These are phyloP conservation scores for Pisolithus orientalis DNA, from an alignment of 768 basidiomycete genomes.

Conservation along the genomic window DNA sequence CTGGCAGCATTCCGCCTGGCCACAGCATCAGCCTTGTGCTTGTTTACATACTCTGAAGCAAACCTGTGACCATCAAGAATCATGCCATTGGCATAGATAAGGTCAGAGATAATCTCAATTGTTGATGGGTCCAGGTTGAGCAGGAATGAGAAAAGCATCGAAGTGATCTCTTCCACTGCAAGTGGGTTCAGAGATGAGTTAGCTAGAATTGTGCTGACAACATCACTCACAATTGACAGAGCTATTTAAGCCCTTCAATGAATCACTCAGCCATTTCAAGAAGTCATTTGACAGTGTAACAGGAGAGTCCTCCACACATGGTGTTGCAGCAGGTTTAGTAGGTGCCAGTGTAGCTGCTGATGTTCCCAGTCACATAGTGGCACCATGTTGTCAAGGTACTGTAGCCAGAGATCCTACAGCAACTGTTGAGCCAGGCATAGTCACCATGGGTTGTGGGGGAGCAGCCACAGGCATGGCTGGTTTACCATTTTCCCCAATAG, in stretches of 20 bases:
- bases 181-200: too few relatives aligned
- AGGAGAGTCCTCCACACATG: conserved; percentile 17
- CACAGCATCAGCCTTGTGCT: conserved; percentile 48
- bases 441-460: conserved; percentile 31
- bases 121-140: too few relatives aligned
- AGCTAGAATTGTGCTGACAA: too few relatives aligned
- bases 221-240: too few relatives aligned
- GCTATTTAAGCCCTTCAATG: conserved; percentile 32
- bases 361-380: conserved; percentile 29
- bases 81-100: too few relatives aligned
- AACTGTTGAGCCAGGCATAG: conserved; percentile 8
- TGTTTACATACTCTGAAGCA: too few relatives aligned
- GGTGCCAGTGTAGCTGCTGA: conserved; percentile 16
- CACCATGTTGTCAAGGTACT: conserved; percentile 11
- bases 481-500: conserved; percentile 57
- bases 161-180: too few relatives aligned
- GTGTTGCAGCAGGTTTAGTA: conserved; percentile 37
- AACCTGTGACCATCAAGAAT: too few relatives aligned
- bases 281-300: conserved; percentile 81
- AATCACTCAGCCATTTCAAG: conserved; percentile 83
- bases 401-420: too few relatives aligned
- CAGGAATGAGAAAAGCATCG: too few relatives aligned
- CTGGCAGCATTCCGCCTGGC: conserved; percentile 42
- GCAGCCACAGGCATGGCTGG: conserved; percentile 9
- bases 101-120: too few relatives aligned